phyloP scores from a whole-genome alignment of 805 yeast genomes.

The Hermanozyma aechmeae region DNA sequence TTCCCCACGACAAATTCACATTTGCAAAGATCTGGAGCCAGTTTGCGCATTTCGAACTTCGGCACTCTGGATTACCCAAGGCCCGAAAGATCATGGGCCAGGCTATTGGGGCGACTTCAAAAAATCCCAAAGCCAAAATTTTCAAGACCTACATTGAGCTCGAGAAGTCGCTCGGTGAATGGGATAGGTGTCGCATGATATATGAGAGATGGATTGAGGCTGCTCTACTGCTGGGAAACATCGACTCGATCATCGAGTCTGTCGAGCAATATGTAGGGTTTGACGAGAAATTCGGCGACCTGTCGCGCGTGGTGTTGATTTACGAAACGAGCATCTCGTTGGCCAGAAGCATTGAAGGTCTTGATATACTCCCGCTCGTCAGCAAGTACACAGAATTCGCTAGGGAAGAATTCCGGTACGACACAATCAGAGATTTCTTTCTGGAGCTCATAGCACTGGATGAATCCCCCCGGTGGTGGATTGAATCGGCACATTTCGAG shows the following conservation, averaged over 20 bases:
- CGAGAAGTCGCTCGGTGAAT: constrained; percentile 64
- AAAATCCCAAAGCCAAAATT: constrained; percentile 43
- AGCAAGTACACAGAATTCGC: constrained; percentile 56
- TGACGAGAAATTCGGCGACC: constrained; percentile 65
- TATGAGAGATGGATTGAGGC: constrained; percentile 57
- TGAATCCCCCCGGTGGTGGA: constrained; percentile 37
- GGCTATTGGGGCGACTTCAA: constrained; percentile 47
- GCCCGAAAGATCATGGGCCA: constrained; percentile 69
- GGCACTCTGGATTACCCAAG: constrained; percentile 40
- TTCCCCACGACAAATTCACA: constrained; percentile 55
- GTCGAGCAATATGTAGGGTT: constrained; percentile 64
- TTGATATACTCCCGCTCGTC: constrained; percentile 7
- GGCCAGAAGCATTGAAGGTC: neutral
- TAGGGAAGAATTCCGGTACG: constrained; percentile 50
- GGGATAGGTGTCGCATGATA: constrained; percentile 68
- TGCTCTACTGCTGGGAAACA: too few species aligned
- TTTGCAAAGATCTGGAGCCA: constrained; percentile 69
- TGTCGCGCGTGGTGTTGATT: too few species aligned
- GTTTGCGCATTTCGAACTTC: constrained; percentile 63
- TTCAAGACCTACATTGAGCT: constrained; percentile 57
- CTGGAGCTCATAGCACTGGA: constrained; percentile 26
- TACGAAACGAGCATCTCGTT: neutral
- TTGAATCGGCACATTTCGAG: constrained; percentile 64
- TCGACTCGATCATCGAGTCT: constrained; percentile 14
- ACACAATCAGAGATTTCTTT: constrained; percentile 44